phyloP scores from a whole-genome alignment of 2,329 filamentous ascomycete genomes.

The Trichoderma asperellum region DNA sequence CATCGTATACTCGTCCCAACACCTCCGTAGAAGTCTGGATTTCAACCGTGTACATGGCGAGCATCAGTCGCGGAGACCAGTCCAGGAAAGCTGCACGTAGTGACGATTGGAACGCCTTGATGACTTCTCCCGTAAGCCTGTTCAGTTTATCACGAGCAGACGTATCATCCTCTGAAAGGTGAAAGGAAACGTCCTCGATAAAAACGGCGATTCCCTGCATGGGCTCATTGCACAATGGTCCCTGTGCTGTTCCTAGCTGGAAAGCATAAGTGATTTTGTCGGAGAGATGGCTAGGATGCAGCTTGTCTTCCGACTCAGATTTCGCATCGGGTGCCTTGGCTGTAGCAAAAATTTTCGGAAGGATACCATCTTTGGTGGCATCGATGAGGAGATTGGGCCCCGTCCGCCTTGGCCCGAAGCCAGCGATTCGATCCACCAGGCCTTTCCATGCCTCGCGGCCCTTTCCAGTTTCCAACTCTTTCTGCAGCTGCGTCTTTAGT shows the following conservation, averaged over 20 bases:
- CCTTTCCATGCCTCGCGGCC: constrained; percentile 75
- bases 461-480: constrained; percentile 71
- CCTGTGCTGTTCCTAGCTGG: constrained; percentile 86
- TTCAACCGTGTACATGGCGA: constrained; percentile 97
- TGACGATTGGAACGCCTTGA: constrained; percentile 83
- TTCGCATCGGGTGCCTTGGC: constrained; percentile 40
- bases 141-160: constrained; percentile 70
- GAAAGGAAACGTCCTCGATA: constrained; percentile 75
- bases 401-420: constrained; percentile 82
- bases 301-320: constrained; percentile 52
- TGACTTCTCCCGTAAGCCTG: constrained; percentile 88
- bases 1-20: constrained; percentile 90
- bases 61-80: constrained; percentile 92
- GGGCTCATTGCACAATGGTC: constrained; percentile 89
- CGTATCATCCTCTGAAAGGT: constrained; percentile 56
- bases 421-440: constrained; percentile 78
- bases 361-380: constrained; percentile 70
- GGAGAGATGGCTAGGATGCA: constrained; percentile 70
- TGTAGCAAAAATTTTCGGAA: constrained; percentile 67
- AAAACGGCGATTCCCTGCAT: constrained; percentile 92
- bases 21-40: constrained; percentile 97
- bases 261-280: constrained; percentile 95
- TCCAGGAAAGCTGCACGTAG: constrained; percentile 87
- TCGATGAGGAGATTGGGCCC: constrained; percentile 93
- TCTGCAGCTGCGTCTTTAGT: constrained; percentile 72